Base-by-base conservation (phyloP, 73 alveolate species). In the Paramecium primaurelia region DNA sequence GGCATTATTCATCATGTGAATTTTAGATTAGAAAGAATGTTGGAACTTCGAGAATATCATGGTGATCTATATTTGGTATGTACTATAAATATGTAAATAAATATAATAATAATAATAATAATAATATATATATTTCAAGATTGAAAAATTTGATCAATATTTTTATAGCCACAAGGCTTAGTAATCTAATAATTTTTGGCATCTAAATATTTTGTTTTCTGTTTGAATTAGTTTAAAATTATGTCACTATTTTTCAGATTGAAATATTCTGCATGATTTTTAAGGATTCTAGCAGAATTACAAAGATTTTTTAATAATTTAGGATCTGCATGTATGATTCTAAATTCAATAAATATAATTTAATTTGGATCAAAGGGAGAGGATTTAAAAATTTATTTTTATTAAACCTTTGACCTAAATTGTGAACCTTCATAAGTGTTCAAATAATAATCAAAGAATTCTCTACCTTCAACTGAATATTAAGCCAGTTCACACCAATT, bases 401-500 rank as follows among this genome's bases (percentile, higher is more conserved):
- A 45, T 12, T 80, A 58, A 12, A 80, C 91, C 6, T 80, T 18
- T 3, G 68, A 80, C 32, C 49, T 40, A 49, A 44, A 80, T 80
- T 80, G 26, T n/a, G 49, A 42, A 6, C 91, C 91, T 47, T 80
- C 91, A 22, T 80, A 80, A 12, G 91, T 80, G 30, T 80, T 80
- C 44, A 80, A 8, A 80, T 80, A 25, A 28, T 25, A 80, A 25
- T 42, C 44, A 42, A 80, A 80, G 6, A 25, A 25, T 80, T 80
- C 44, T 40, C 64, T 20, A 45, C 91, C 91, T 25, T 80, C 91
- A 2, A 80, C 91, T 45, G 91, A 80, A 80, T 80, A 80, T 45
- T 40, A 6, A 22, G 91, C 91, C 3, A 80, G 32, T 47, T 80
- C 75, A 80, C 91, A 80, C 91, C 91, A 80, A 80, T 80, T 80